Evolutionary conservation across 2,329 filamentous ascomycete genomes (phyloP), one percentile per base, ranked within the genome.

Genomic region (Paracamarosporium sp.): DNA sequence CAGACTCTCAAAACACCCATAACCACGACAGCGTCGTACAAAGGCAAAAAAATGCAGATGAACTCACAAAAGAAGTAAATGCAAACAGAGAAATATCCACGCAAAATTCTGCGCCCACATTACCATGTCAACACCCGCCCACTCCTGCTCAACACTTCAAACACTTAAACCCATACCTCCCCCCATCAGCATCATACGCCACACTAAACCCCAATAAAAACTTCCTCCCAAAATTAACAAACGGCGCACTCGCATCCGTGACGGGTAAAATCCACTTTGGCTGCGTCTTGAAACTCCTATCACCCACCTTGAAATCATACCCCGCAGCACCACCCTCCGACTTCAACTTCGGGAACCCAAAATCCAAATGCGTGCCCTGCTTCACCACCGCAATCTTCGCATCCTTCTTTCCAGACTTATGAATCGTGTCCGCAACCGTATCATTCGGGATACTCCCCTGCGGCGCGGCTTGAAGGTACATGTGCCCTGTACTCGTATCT

Each of bases 141-240:
- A 25, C 22, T 43, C 22, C 25, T 13, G 15, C n/a, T 27, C 77
- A 24, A 78, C 57, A 59, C 22, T 38, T 46, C 24, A 38, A 27
- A 38, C 53, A 60, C 30, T 56, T 60, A n/a, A 63, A 54, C 13
- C 60, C 60, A 41, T 55, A 63, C 15, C 50, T 31, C 2, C 60
- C 60, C 1, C 38, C 48, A 15, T 47, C 22, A 1, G 60, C 61
- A 55, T 63, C 58, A 43, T 57, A 63, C 6, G 51, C 38, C 2
- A 63, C 52, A 20, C 15, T 38, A 46, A 59, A 63, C 12, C 53
- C 50, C 40, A 33, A 52, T 13, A 63, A 31, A 17, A 63, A 51
- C 15, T 53, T 57, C 24, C 58, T 52, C 30, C 61, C 61, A 6
- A 51, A 51, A 33, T 59, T 58, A 4, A 63, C 55, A 33, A 53